Conservation (phyloP, 2,329 filamentous ascomycete species). For the Fusarium dlaminii region DNA sequence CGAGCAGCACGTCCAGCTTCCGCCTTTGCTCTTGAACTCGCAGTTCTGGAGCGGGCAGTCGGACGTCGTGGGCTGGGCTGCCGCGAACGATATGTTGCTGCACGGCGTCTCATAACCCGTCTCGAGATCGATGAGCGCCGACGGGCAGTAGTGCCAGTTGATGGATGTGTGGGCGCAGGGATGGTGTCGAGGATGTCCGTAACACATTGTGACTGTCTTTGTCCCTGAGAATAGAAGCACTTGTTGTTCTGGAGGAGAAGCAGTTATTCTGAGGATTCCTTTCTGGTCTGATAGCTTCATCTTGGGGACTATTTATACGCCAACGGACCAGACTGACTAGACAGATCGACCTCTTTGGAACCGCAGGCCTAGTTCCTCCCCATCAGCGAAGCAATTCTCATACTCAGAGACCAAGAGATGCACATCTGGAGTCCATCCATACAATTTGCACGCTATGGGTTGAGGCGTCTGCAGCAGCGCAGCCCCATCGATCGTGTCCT, state of each 20-base stretch:
- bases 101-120: constrained; percentile 63
- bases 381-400: constrained; percentile 70
- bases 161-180: constrained; percentile 64
- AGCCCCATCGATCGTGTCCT: constrained; percentile 26
- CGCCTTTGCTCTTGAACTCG: constrained; percentile 59
- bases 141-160: constrained; percentile 64
- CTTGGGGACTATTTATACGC: constrained; percentile 35
- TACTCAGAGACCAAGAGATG: constrained; percentile 48
- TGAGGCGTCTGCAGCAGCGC: constrained; percentile 29
- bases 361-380: constrained; percentile 62
- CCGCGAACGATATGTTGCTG: constrained; percentile 58
- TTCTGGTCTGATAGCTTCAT: not conserved
- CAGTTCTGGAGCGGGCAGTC: constrained; percentile 63
- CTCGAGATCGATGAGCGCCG: constrained; percentile 55
- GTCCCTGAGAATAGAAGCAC: not conserved
- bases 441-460: constrained; percentile 14
- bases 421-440: constrained; percentile 70
- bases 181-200: constrained; percentile 63
- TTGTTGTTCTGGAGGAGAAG: not conserved
- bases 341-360: constrained; percentile 36
- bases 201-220: constrained; percentile 56
- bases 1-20: constrained; percentile 64
- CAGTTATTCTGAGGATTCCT: not conserved
- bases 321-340: constrained; percentile 1
- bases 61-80: constrained; percentile 54